Percentiles rank a stretch among this genome's conserved stretches.
These are phyloP conservation scores for Ogataea dorogensis DNA, from an alignment of 805 yeast genomes.

Conservation along the genomic window DNA sequence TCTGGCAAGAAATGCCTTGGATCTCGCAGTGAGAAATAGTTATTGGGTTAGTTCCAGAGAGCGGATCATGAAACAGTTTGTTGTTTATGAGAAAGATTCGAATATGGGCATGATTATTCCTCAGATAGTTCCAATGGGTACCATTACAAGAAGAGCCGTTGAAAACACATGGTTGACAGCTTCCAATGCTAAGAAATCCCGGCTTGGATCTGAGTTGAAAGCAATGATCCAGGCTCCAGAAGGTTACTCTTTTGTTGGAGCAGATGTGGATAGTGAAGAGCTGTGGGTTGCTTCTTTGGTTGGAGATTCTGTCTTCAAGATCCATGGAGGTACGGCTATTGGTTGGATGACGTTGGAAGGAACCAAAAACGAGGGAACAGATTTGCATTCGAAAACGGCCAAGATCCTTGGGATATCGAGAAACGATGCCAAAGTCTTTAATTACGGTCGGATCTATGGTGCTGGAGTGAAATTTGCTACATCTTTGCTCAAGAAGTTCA, in stretches of 20 bases:
- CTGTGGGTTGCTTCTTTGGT: conserved; percentile 95
- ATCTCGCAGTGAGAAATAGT: conserved; percentile 75
- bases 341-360: conserved; percentile 99
- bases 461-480: conserved; percentile 94
- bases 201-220: conserved; percentile 93
- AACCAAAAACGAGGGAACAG: conserved; percentile 86
- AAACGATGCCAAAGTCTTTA: conserved; percentile 91
- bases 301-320: conserved; percentile 84
- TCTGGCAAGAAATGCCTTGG: conserved; percentile 73
- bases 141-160: conserved; percentile 93
- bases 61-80: conserved; percentile 81
- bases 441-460: conserved; percentile 96
- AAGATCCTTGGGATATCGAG: conserved; percentile 83
- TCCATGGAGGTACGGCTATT: conserved; percentile 94
- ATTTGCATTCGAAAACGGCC: conserved; percentile 92
- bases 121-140: conserved; percentile 87
- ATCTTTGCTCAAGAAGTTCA: conserved; percentile 77
- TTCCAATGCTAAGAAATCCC: conserved; percentile 78
- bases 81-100: conserved; percentile 47
- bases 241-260: conserved; percentile 93
- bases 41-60: conserved; percentile 93
- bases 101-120: conserved; percentile 78
- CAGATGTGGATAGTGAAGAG: conserved; percentile 98
- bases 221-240: conserved; percentile 81
- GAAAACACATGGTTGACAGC: conserved; percentile 98